Evolutionary conservation across 345 rosid species (phyloP), one percentile per base, ranked within the genome.

Genomic region (Populus ilicifolia): DNA sequence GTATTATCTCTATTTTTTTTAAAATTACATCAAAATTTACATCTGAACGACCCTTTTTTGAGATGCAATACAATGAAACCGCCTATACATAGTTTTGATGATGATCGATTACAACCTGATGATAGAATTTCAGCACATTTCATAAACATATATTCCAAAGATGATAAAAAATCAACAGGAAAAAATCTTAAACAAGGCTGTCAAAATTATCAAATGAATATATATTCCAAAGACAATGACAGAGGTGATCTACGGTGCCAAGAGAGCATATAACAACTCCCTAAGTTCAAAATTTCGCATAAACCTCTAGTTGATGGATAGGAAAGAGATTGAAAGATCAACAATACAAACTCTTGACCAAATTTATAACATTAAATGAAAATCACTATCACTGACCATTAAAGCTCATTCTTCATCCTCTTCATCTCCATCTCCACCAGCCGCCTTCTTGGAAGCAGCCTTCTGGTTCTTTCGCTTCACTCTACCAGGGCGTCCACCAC

Each of bases 401-500:
- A 27, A 44, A 69, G 18, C 70, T 68, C 59, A 68, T 38, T 69
- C 59, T 41, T 69, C 73, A 27, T 69, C 79, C 27, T 76, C 79
- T 25, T 76, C 68, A 8, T 76, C 79, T 3, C 73, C 79, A 17
- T 76, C 79, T 2, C 71, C 78, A 23, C 79, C 79, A 23, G 68
- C 20, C 39, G 50, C 66, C 67, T 76, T 76, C 67, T 76, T 76
- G 52, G 67, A 44, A 6, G 79, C 73, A 23, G 79, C 67, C 54
- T 63, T 76, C 64, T 69, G 73, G 27, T 76, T 76, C 73, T 43
- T 76, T 69, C 79, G 69, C 73, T 76, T 68, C 67, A 75, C 78
- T 75, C 78, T 75, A 4, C 78, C 78, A 48, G 78, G 78, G 4
- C 72, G 88, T 5, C 91, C 93, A 79, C 91, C 90, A 8, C 90